A percentile compares a stretch with the other conserved stretches of the same genome.
These are phyloP conservation scores for Aspergillus ostianus DNA, from an alignment of 495 filamentous ascomycete genomes.

Conservation along the genomic window DNA sequence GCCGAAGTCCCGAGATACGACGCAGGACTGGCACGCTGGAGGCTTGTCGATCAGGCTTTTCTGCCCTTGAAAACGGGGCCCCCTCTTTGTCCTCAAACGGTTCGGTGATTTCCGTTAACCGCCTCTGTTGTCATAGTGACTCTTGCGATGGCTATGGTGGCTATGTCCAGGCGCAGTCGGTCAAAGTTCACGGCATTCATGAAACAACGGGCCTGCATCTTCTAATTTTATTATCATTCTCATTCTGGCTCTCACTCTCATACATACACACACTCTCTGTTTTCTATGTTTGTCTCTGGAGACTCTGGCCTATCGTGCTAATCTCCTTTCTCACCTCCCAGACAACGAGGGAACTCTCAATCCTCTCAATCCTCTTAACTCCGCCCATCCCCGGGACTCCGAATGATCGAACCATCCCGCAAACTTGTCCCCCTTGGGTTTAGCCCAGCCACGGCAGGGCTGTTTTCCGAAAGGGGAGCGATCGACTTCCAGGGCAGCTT, in stretches of 20 bases:
- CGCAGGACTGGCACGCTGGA: conserved; percentile 12
- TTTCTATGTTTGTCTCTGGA: no score
- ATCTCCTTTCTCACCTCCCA: neutral
- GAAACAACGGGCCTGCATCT: conserved; percentile 14
- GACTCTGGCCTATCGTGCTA: no score
- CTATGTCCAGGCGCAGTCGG: conserved; percentile 8
- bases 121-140: conserved; percentile 5
- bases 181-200: conserved; percentile 6
- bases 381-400: neutral
- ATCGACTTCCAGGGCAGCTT: neutral
- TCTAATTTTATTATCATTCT: neutral
- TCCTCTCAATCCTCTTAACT: neutral
- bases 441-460: neutral
- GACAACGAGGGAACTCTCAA: neutral
- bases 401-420: neutral
- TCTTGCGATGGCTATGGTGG: conserved; percentile 13
- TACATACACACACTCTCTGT: no score
- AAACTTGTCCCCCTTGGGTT: neutral
- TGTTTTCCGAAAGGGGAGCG: conserved; percentile 3
- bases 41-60: conserved; percentile 19
- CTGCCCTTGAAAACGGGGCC: conserved; percentile 22
- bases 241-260: no score
- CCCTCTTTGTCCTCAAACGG: conserved; percentile 3
- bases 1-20: conserved; percentile 11
- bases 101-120: neutral